Evolutionary conservation across 805 yeast genomes (phyloP), one percentile per base, ranked within the genome.

Genomic region (Metschnikowia corniflorae): DNA sequence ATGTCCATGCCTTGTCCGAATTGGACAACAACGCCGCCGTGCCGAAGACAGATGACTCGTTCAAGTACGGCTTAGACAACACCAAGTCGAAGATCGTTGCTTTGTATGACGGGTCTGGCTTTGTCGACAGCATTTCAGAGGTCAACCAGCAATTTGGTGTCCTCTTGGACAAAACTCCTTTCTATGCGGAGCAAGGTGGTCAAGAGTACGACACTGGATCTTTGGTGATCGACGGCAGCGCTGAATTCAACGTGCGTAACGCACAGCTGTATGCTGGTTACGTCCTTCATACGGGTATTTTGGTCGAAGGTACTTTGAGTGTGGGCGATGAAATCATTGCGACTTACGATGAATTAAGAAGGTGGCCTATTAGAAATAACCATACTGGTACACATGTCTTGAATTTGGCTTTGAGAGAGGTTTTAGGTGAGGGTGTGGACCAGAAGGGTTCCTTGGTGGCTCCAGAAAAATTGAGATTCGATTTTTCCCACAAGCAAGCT

Each of bases 141-240:
- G 39, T 55, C 4, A 58, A 68, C 18, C 49, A 54, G 35, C 87
- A 85, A 59, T 65, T 73, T 49, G 99, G 99, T 60, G 64, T 93
- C 35, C 60, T 93, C 33, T 71, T 93, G 42, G 94, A 93, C 60
- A 83, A 78, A 61, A 86, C 97, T 17, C 93, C 94, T 61, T 87
- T 93, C 66, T 93, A 93, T 58, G 97, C 98, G 33, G 99, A 93
- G 70, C 94, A 86, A 66, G 99, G 99, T 78, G 99, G 99, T 57
- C 99, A 93, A 73, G 97, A 88, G 64, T 83, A 75, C 57, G 99
- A 93, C 61, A 84, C 94, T 28, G 99, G 99, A 65, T 83, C 78
- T 62, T 73, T 93, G 47, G 89, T 87, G 34, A 79, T 87, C 54
- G 97, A 89, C 57, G 96, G 94, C 30, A 66, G 66, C 50, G 72